Conservation (phyloP, 148 eudicot genomes). For the Drosera capensis region DNA sequence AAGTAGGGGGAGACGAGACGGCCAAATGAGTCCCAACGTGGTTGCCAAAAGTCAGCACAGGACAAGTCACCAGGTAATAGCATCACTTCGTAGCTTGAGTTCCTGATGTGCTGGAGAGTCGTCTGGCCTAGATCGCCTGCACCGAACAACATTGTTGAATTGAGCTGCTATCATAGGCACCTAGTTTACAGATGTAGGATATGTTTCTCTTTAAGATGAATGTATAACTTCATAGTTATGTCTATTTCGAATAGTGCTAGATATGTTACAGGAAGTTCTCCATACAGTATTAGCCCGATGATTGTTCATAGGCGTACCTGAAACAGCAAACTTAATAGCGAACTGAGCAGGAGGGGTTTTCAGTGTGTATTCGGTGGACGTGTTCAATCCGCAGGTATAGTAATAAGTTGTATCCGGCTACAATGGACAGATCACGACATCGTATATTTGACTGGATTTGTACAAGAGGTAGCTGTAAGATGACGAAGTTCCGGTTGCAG, state of each 20-base stretch:
- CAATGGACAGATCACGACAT: conserved; percentile 7
- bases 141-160: background rate
- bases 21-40: conserved; percentile 12
- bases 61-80: conserved; percentile 9
- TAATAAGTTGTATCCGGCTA: conserved; percentile 5
- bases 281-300: background rate
- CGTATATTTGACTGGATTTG: conserved; percentile 7
- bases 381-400: conserved; percentile 2
- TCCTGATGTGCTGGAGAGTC: conserved; percentile 4
- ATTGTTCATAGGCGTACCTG: conserved; percentile 1
- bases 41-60: conserved; percentile 8
- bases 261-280: too few species aligned
- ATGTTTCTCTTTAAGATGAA: background rate
- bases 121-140: conserved; percentile 13
- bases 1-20: conserved; percentile 8
- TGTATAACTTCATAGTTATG: background rate
- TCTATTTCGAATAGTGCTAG: too few species aligned
- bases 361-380: background rate
- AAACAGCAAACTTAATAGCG: conserved; percentile 6
- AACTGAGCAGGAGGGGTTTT: conserved; percentile 4
- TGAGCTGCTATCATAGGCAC: background rate
- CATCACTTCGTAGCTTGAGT: conserved; percentile 6
- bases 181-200: background rate
- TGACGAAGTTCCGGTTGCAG: background rate
- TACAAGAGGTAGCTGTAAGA: conserved; percentile 1